Base-by-base conservation (phyloP, 106 monocot species). In the Amphibolis antarctica region DNA sequence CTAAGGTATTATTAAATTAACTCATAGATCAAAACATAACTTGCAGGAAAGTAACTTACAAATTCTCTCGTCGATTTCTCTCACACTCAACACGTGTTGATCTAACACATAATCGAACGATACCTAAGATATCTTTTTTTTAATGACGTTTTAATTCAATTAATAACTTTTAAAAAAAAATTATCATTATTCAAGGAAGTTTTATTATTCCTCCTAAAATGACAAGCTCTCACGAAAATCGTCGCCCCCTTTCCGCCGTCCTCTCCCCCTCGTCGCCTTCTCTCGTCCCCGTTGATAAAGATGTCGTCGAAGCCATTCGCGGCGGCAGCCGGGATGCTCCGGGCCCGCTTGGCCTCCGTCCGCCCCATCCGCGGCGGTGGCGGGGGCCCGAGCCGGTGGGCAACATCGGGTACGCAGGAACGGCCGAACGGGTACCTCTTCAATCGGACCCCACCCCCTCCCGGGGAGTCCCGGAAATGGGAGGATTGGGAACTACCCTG, bases 401-500 rank as follows among this genome's bases (percentile, higher is more conserved):
- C 76, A 53, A 84, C 42, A 50, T 76, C 76, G 9, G 88, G 79
- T 12, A 62, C 44, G 25, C 75, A 83, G 79, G 93, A 80, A 60
- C 31, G 72, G 20, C 75, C 81, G 17, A 85, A 83, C 66, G 93
- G 83, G 0, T 81, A 86, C 70, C 60, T 79, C 64, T 79, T 93
- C 74, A 93, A 79, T 70, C 88, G 88, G 30, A 29, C 83, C 10
- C 93, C 88, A 15, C 70, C 64, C 20, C 76, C 81, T 11, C 81
- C 93, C 4, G 93, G 85, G 0, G 69, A 93, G 53, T 88, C 88
- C 0, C 63, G 93, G 52, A 53, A 86, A 64, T 93, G 93, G 93
- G 93, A 93, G 81, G 93, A 88, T 60, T 93, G 88, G 88, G 88
- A 89, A 60, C 81, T 93, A 7, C 93, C 88, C 52, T 93, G 88